These are phyloP conservation scores for Malbranchea zuffiana DNA, from an alignment of 2,329 filamentous ascomycete species.

Conservation along the genomic window DNA sequence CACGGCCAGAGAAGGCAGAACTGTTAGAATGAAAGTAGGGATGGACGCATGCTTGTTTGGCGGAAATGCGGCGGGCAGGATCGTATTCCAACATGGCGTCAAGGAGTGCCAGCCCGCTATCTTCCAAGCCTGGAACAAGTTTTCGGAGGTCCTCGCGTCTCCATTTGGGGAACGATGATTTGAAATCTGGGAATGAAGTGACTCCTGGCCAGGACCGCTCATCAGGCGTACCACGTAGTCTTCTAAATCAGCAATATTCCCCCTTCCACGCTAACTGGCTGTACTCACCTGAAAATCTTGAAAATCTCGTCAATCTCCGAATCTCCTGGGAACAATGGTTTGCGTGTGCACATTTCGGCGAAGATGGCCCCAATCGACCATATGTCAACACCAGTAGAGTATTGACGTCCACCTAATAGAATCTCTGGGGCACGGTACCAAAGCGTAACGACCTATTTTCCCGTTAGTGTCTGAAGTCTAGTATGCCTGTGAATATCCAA, in stretches of 20 bases:
- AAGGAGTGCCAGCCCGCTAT: constrained; percentile 42
- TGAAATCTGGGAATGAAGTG: constrained; percentile 91
- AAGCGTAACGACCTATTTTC: constrained; percentile 65
- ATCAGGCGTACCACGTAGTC: constrained; percentile 69
- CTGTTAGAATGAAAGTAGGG: constrained; percentile 60
- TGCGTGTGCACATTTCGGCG: constrained; percentile 90
- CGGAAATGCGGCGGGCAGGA: constrained; percentile 73
- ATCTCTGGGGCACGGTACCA: constrained; percentile 92
- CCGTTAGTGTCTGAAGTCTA: not conserved
- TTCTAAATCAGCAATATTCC: constrained; percentile 22
- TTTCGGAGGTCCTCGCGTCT: constrained; percentile 54
- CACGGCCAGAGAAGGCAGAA: constrained; percentile 38
- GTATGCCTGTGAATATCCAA: constrained; percentile 22
- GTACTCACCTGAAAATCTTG: constrained; percentile 72
- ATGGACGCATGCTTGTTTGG: constrained; percentile 76
- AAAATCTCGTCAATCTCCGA: constrained; percentile 92
- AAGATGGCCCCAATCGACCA: constrained; percentile 94
- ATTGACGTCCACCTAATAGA: constrained; percentile 78
- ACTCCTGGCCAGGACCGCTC: constrained; percentile 81
- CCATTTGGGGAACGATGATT: constrained; percentile 87
- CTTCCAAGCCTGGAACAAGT: constrained; percentile 63
- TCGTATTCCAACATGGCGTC: constrained; percentile 73
- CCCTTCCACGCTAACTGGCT: not conserved
- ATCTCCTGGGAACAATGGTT: constrained; percentile 84
- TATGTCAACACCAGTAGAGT: constrained; percentile 91